Evolutionary conservation across 2,329 filamentous ascomycete species (phyloP), one percentile per base, ranked within the genome.

Genomic region (Ascosphaera apis): DNA sequence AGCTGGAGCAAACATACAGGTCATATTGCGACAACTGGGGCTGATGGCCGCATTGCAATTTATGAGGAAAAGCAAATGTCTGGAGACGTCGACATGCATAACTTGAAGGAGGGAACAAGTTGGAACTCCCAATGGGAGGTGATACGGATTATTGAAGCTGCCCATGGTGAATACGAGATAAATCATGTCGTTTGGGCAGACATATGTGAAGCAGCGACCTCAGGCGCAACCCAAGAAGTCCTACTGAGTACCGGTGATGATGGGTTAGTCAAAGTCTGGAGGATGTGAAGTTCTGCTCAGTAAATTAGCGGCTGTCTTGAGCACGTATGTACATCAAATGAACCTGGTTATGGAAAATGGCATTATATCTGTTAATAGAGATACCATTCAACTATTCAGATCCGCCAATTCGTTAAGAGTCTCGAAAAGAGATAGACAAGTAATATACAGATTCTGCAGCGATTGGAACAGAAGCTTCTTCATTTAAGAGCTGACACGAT

Each of bases 171-270:
- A 2, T 93, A 86, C 49, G 88, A 98, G 56, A 67, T 95, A 43
- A 98, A 98, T 48, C 83, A 93, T 54, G 67, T 88, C 34, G 72
- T 70, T 2, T 98, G 88, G 88, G 74, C 60, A 1, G 65, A 65
- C 49, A n/a, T n/a, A n/a, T n/a, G n/a, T n/a, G n/a, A n/a, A 54
- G 37, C 12, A 15, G 27, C 19, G 2, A 23, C 35, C 17, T 35
- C 21, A 13, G 42, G 44, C n/a, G 65, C 67, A 1, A 63, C 55
- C 16, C 81, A 92, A 47, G 86, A 95, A 57, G 76, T 93, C 52
- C 62, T 98, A 33, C 62, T 95, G 15, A 88, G 78, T 12, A 92
- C 84, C 0, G 88, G 86, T 0, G 88, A 98, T 52, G 84, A 95
- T 55, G 88, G 88, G 0, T 64, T 77, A 36, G 77, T 93, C 18